Percentiles rank a stretch among this genome's conserved stretches.
Conservation (phyloP, 2,329 filamentous ascomycete species). For the Botrytis medusae region DNA sequence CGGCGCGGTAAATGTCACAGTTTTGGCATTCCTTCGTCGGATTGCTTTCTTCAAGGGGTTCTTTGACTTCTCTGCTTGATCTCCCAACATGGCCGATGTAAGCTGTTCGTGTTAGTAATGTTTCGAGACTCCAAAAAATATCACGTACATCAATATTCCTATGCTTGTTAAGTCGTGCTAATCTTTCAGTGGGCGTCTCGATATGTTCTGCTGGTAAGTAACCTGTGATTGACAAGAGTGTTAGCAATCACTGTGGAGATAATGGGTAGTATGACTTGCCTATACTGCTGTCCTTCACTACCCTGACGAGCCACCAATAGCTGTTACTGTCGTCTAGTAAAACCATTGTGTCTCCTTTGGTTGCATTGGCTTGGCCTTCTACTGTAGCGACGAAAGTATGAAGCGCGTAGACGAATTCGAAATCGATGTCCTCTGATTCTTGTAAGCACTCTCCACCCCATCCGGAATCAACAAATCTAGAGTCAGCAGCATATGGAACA, state of each 20-base stretch:
- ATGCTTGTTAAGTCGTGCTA: constrained; percentile 95
- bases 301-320: constrained; percentile 98
- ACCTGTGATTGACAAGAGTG: constrained; percentile 51
- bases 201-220: constrained; percentile 98
- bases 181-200: constrained; percentile 91
- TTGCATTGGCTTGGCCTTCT: constrained; percentile 96
- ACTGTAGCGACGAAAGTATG: constrained; percentile 98
- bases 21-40: constrained; percentile 67
- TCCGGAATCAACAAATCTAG: constrained; percentile 66
- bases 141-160: constrained; percentile 89
- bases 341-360: constrained; percentile 98
- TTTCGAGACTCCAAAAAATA: constrained; percentile 19
- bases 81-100: constrained; percentile 69
- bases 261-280: constrained; percentile 45
- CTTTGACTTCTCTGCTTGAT: constrained; percentile 69
- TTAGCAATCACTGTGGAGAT: constrained; percentile 5
- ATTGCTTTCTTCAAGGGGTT: constrained; percentile 75
- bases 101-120: constrained; percentile 46
- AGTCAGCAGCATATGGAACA: constrained; percentile 51
- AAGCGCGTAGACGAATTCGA: constrained; percentile 97
- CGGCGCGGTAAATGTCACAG: constrained; percentile 67
- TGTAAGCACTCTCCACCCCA: constrained; percentile 85
- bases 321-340: constrained; percentile 97
- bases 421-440: constrained; percentile 96
- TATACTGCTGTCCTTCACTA: constrained; percentile 97